phyloP scores from a whole-genome alignment of 139 green algal genomes.

The Coelastrella sp. region DNA sequence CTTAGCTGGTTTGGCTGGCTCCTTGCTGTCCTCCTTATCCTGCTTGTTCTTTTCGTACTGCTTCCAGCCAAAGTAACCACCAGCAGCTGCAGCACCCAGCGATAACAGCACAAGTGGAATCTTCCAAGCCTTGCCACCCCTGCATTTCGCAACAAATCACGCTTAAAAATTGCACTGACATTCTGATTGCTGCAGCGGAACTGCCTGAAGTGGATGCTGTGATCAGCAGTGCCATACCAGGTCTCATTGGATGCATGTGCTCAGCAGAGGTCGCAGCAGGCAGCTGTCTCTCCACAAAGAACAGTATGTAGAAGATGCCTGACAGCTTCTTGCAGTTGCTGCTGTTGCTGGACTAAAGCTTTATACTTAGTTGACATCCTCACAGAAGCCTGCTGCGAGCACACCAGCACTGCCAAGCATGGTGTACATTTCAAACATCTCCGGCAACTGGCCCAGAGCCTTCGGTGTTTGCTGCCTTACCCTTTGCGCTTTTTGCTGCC shows the following conservation, averaged over 20 bases:
- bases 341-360: too few species aligned
- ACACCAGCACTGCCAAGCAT: not conserved
- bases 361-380: too few species aligned
- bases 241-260: not conserved
- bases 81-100: constrained; percentile 14
- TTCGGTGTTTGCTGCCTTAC: not conserved
- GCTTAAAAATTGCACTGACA: not conserved
- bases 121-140: constrained; percentile 29
- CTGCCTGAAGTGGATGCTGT: not conserved
- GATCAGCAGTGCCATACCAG: not conserved
- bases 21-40: not conserved
- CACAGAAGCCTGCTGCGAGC: too few species aligned
- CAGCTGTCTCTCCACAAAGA: not conserved
- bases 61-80: constrained; percentile 40
- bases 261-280: not conserved
- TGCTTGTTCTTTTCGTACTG: constrained; percentile 32
- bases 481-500: constrained; percentile 39
- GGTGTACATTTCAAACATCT: not conserved
- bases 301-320: too few species aligned
- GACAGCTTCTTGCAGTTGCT: too few species aligned
- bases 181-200: not conserved
- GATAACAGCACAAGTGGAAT: constrained; percentile 33
- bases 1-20: not conserved
- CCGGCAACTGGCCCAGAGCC: not conserved
- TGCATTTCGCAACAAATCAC: constrained; percentile 10